phyloP scores from a whole-genome alignment of 2,329 filamentous ascomycete genomes.

The Fusarium tricinctum region DNA sequence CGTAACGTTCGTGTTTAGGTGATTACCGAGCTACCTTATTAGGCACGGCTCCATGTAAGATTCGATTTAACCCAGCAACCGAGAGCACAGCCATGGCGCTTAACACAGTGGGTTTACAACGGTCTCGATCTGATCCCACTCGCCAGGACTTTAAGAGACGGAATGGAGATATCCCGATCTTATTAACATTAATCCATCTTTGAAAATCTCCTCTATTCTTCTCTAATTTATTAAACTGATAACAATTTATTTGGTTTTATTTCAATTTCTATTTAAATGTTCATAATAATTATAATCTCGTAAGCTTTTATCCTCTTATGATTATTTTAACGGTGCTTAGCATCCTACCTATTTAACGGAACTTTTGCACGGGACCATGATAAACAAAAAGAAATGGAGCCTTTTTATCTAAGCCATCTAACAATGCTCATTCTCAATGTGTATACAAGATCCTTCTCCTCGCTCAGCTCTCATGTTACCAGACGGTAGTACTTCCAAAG shows the following conservation, averaged over 20 bases:
- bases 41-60: slow-evolving; percentile 1
- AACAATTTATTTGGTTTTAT: too few relatives aligned
- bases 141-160: background rate
- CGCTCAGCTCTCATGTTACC: slow-evolving; percentile 48
- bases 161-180: background rate
- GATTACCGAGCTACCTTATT: background rate
- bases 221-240: too few relatives aligned
- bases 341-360: too few relatives aligned
- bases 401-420: slow-evolving; percentile 64
- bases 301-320: too few relatives aligned
- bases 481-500: slow-evolving; percentile 40
- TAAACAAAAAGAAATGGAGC: slow-evolving; percentile 54
- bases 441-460: slow-evolving; percentile 52
- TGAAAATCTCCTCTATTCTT: too few relatives aligned
- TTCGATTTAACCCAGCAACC: slow-evolving; percentile 26
- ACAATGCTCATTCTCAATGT: slow-evolving; percentile 67
- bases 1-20: background rate
- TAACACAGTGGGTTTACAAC: slow-evolving; percentile 24
- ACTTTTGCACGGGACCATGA: slow-evolving; percentile 18
- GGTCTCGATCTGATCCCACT: slow-evolving; percentile 9
- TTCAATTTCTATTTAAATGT: too few relatives aligned
- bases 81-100: slow-evolving; percentile 22
- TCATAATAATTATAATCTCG: too few relatives aligned
- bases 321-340: too few relatives aligned
- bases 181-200: background rate